Evolutionary conservation across 352 stramenopile genomes (phyloP), one percentile per base, ranked within the genome.

Genomic region (Phytophthora colocasiae): DNA sequence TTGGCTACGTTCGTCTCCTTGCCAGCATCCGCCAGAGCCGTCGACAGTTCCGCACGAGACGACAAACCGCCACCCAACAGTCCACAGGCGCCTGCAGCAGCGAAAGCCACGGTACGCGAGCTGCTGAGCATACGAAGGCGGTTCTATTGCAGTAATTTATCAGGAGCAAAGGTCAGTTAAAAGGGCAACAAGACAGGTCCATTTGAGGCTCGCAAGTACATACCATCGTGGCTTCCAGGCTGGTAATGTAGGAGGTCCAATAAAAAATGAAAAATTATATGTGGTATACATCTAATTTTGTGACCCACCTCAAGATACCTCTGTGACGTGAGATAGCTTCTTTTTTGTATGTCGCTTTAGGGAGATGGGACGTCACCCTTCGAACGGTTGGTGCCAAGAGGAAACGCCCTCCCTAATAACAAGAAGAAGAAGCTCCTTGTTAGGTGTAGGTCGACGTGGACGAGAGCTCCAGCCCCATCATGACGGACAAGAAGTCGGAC

Each of bases 401-500:
- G 22, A 59, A 59, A 58, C 57, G 48, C 49, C 26, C 49, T 55
- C 49, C 41, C 51, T 50, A 43, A 14, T 22, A 41, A 40, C 36
- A 59, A 45, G 38, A 19, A 27, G 15, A 11, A 34, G 29, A 22
- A 31, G 1, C 27, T 31, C 27, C 27, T 11, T 36, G 22, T 22
- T 22, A 22, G 22, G 22, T 22, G 22, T 22, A 22, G 22, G 31
- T 36, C 31, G 31, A 36, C 31, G 22, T 14, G 9, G 3, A 47
- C 27, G 3, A 24, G 11, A 48, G 27, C 15, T 41, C 17, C n/a
- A 47, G 58, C 39, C 10, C 9, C 34, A 41, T 38, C 11, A 91
- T 85, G 81, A 72, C 57, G 65, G 83, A 87, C 49, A 75, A 83
- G 64, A 95, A 92, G 70, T 87, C 84, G 51, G 81, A 86, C 26